These are phyloP conservation scores for Cenchrus purpureus DNA, from an alignment of 176 grass and related monocot species.

Conservation along the genomic window DNA sequence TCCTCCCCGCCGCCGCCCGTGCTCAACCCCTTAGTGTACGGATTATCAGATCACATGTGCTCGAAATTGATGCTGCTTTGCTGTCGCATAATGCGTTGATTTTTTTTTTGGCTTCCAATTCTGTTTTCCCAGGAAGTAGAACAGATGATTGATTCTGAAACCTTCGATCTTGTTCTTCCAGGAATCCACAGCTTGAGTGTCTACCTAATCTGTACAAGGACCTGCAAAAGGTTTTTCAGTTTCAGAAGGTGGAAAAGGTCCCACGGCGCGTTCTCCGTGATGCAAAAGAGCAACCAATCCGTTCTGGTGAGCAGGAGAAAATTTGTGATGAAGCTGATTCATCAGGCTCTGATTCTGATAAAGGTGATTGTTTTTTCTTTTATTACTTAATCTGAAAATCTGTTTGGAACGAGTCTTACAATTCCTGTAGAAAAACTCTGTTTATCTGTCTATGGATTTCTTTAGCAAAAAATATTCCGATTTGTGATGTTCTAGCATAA, in stretches of 20 bases:
- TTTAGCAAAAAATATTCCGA: no score
- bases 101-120: not conserved
- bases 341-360: constrained; percentile 6
- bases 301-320: constrained; percentile 13
- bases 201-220: constrained; percentile 52
- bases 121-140: not conserved
- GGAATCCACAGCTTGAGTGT: constrained; percentile 52
- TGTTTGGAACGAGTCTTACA: not conserved
- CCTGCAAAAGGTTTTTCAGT: constrained; percentile 47
- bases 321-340: constrained; percentile 32
- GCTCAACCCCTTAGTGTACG: constrained; percentile 41
- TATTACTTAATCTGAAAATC: constrained; percentile 15
- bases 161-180: constrained; percentile 17
- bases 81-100: constrained; percentile 10
- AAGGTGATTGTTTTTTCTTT: constrained; percentile 33
- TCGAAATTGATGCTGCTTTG: not conserved
- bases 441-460: not conserved
- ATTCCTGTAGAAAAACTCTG: no score
- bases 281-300: not conserved
- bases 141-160: constrained; percentile 15
- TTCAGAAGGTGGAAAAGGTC: constrained; percentile 22
- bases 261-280: constrained; percentile 1
- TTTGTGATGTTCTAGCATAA: no score
- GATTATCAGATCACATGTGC: not conserved
- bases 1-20: constrained; percentile 35